Conservation (phyloP, 2,329 filamentous ascomycete genomes). For the Penicillium italicum region DNA sequence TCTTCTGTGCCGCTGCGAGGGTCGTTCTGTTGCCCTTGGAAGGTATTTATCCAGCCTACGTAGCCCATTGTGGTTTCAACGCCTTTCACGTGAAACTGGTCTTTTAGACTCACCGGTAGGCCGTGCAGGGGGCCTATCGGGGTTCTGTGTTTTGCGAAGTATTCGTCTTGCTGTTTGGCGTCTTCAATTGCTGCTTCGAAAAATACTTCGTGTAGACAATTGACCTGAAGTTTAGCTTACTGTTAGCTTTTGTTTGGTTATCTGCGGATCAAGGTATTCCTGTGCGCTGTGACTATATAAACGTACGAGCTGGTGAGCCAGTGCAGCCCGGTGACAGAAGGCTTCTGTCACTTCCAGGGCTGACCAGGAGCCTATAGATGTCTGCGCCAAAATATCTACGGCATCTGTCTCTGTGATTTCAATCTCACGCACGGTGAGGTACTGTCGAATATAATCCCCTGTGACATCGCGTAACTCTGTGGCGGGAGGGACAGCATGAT, state of each 20-base stretch:
- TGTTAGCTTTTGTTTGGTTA: background rate
- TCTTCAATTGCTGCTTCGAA: conserved; percentile 52
- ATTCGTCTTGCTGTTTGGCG: conserved; percentile 49
- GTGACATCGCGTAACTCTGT: conserved; percentile 56
- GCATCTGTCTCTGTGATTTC: conserved; percentile 61
- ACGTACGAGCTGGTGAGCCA: conserved; percentile 57
- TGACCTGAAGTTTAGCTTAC: conserved; percentile 29
- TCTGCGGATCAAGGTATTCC: background rate
- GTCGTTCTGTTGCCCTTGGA: conserved; percentile 54
- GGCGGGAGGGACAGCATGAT: conserved; percentile 45
- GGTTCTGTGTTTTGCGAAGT: conserved; percentile 41
- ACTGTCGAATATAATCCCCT: conserved; percentile 55
- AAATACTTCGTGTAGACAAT: conserved; percentile 54
- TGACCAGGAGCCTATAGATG: conserved; percentile 53
- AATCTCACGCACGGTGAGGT: conserved; percentile 52
- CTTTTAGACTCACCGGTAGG: conserved; percentile 55
- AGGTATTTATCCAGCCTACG: conserved; percentile 62
- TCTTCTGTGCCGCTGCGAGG: conserved; percentile 50
- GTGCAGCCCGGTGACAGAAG: conserved; percentile 55
- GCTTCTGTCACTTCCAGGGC: conserved; percentile 54
- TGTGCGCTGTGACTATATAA: background rate
- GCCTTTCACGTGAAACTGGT: conserved; percentile 48
- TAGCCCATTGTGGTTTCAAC: conserved; percentile 61
- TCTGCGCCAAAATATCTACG: conserved; percentile 54
- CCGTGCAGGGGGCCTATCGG: conserved; percentile 61